These are phyloP conservation scores for Jaltomata sinuosa DNA, from an alignment of 257 asterid genomes.

Conservation along the genomic window DNA sequence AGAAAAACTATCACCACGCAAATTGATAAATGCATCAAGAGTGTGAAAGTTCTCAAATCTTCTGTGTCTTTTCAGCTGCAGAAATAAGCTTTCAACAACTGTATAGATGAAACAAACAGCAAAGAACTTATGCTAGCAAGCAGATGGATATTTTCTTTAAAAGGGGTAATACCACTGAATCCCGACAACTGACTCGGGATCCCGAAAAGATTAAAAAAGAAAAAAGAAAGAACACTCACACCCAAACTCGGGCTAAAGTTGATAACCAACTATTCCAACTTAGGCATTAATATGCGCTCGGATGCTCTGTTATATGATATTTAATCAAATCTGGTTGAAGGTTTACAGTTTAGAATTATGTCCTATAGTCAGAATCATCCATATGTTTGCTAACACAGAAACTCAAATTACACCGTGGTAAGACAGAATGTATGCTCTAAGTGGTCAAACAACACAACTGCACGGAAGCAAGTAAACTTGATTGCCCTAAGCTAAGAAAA, in stretches of 20 bases:
- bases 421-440: not conserved
- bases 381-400: not conserved
- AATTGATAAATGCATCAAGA: not conserved
- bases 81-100: not conserved
- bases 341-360: not conserved
- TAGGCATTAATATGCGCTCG: not conserved
- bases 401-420: not conserved
- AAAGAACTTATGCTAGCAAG: not conserved
- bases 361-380: not conserved
- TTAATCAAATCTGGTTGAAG: not conserved
- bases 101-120: not conserved
- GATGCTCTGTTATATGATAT: not conserved
- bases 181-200: not conserved
- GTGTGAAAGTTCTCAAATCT: not conserved
- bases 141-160: not conserved
- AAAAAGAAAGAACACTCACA: not conserved
- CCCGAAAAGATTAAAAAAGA: not conserved
- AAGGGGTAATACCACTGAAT: not conserved
- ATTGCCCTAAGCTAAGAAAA: not conserved
- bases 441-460: not conserved
- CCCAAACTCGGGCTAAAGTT: not conserved
- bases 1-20: not conserved
- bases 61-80: not conserved
- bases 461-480: not conserved
- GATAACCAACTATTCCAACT: not conserved